These are phyloP conservation scores for Saccharomycopsis sp. DNA, from an alignment of 805 yeast species.

Conservation along the genomic window DNA sequence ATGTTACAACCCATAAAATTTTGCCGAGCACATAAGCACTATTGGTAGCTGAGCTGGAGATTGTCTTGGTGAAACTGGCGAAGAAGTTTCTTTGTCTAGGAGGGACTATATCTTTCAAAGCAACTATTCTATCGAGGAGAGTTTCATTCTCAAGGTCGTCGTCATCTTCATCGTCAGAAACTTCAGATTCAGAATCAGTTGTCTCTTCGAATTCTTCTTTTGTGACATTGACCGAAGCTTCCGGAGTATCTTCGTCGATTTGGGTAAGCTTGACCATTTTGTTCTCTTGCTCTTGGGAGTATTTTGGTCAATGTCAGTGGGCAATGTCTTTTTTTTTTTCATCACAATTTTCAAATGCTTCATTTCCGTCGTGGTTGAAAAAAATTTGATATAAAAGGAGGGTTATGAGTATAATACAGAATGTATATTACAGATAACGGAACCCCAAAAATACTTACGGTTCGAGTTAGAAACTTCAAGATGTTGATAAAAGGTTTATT, in stretches of 20 bases:
- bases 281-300: no score
- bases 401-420: no score
- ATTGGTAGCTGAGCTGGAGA: slow-evolving; percentile 34
- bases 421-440: no score
- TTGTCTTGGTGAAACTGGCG: slow-evolving; percentile 26
- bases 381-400: no score
- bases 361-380: no score
- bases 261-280: slow-evolving; percentile 70
- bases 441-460: no score
- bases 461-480: no score
- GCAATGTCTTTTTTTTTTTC: no score
- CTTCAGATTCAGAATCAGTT: slow-evolving; percentile 36
- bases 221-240: slow-evolving; percentile 24
- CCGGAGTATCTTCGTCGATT: slow-evolving; percentile 32
- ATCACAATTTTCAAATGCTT: no score
- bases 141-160: slow-evolving; percentile 76
- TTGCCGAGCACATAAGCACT: slow-evolving; percentile 59
- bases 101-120: slow-evolving; percentile 85
- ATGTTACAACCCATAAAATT: slow-evolving; percentile 75
- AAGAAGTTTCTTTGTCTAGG: slow-evolving; percentile 68
- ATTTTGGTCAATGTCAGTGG: no score
- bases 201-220: slow-evolving; percentile 44
- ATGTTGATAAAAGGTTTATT: no score
- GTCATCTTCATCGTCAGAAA: slow-evolving; percentile 50
- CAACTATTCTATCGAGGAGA: slow-evolving; percentile 74